These are phyloP conservation scores for Umbelopsis isabellina DNA, from an alignment of 192 early-diverging fungal genomes.

Conservation along the genomic window DNA sequence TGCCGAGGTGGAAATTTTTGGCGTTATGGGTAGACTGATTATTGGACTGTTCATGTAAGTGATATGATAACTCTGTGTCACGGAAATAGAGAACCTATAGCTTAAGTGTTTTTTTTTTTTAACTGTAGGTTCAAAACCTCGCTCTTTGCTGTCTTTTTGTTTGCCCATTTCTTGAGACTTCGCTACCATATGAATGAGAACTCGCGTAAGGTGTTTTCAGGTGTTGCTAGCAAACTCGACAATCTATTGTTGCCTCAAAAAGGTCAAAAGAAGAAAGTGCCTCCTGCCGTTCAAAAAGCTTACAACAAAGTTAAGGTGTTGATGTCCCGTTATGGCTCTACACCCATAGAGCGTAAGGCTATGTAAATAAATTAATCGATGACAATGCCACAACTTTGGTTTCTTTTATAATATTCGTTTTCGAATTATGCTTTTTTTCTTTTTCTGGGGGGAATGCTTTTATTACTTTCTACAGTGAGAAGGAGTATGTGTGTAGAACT, in stretches of 20 bases:
- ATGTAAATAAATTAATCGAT: constrained; percentile 15
- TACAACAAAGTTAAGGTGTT: constrained; percentile 22
- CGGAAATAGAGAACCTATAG: neutral
- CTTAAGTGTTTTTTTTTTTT: neutral
- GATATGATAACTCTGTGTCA: neutral
- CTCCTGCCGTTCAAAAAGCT: constrained; percentile 28
- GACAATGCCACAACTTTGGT: neutral
- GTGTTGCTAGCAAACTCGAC: constrained; percentile 12
- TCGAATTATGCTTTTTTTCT: neutral
- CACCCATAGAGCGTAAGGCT: neutral
- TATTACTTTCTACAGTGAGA: neutral
- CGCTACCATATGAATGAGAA: constrained; percentile 39
- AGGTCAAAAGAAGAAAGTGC: constrained; percentile 29
- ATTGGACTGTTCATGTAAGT: constrained; percentile 52
- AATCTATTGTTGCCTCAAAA: constrained; percentile 26
- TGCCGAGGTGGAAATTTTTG: constrained; percentile 69
- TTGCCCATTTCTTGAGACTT: constrained; percentile 70
- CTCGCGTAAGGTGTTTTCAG: constrained; percentile 9
- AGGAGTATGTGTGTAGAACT: neutral
- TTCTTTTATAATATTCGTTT: neutral
- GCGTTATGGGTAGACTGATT: constrained; percentile 65
- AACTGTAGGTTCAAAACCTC: constrained; percentile 39
- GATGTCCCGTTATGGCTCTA: constrained; percentile 8
- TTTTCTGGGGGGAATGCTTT: neutral
- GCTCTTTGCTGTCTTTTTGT: constrained; percentile 51